Evolutionary conservation across 2,329 filamentous ascomycete species (phyloP), one percentile per base, ranked within the genome.

Genomic region (Apiospora rasikravindrae): DNA sequence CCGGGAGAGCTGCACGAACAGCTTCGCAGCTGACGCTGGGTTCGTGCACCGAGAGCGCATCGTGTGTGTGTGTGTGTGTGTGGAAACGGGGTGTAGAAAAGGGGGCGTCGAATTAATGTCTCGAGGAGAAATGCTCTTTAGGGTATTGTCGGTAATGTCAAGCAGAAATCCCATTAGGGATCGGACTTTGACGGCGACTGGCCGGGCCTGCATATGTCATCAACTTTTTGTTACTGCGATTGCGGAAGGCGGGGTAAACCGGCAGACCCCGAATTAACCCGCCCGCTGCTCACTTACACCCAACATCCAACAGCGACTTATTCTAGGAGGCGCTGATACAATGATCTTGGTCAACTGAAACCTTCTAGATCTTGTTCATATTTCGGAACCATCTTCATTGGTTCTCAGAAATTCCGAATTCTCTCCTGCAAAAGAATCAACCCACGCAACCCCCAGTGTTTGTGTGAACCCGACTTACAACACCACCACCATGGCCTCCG

Each of bases 1-100:
- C 68, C 33, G 13, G 8, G 69, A 78, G 33, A 82, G 75, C 71
- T 81, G 81, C 11, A 82, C 72, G 51, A 82, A 82, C 49, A 78
- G 72, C 69, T 72, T 77, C 22, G 80, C 81, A 8, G 77, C 75
- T 13, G 80, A 80, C 0, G 77, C 68, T 11, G 47, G 16, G 66
- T 47, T 45, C 22, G 26, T n/a, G 66, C 66, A 68, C 26, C 44
- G 66, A 7, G 66, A 47, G 24, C 14, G 66, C 66, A 68, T 68
- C 29, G 19, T 64, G 29, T 8, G 19, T 26, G 24, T 53, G 3
- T 19, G 10, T 26, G 37, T 37, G n/a, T n/a, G n/a, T n/a, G n/a
- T n/a, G 8, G 33, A 47, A 22, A 47, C 10, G 11, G 53, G 26
- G 33, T 37, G 33, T 29, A 24, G 5, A 7, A 4, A 16, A 14